phyloP scores from a whole-genome alignment of 2,329 filamentous ascomycete genomes.

The Neocucurbitaria cava region DNA sequence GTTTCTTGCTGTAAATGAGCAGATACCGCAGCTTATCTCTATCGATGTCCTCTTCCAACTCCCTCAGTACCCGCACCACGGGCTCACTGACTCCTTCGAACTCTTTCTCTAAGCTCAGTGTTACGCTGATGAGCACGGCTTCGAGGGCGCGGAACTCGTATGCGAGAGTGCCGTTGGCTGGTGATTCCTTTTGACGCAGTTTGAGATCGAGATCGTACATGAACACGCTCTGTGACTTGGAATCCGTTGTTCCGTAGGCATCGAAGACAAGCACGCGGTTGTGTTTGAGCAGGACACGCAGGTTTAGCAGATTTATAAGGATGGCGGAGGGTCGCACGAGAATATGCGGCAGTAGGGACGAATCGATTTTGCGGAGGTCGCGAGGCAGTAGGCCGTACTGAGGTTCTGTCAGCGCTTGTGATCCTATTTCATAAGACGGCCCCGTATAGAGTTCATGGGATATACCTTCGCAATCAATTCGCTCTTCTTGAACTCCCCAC shows the following conservation, averaged over 20 bases:
- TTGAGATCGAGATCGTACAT: constrained; percentile 98
- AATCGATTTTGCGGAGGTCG: constrained; percentile 97
- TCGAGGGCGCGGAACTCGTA: constrained; percentile 97
- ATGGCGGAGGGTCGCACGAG: constrained; percentile 92
- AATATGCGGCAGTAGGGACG: constrained; percentile 92
- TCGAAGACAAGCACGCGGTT: constrained; percentile 96
- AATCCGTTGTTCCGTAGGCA: constrained; percentile 91
- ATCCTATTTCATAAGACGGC: not conserved
- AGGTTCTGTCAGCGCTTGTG: constrained; percentile 13
- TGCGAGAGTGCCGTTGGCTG: constrained; percentile 65
- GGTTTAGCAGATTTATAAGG: constrained; percentile 92
- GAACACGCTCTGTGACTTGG: constrained; percentile 94
- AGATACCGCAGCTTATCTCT: constrained; percentile 89
- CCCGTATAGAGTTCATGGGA: not conserved
- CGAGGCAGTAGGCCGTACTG: constrained; percentile 92
- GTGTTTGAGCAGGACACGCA: constrained; percentile 93
- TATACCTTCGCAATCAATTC: constrained; percentile 91
- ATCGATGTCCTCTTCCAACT: constrained; percentile 96
- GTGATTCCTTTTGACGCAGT: constrained; percentile 76
- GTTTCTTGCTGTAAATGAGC: constrained; percentile 91
- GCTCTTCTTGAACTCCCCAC: constrained; percentile 96
- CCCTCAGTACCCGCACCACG: constrained; percentile 84
- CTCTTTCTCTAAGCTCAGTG: constrained; percentile 88
- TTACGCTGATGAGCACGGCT: constrained; percentile 92
- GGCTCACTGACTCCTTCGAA: constrained; percentile 94